phyloP scores from a whole-genome alignment of 257 asterid species.

The Solanum megistacrolobum region DNA sequence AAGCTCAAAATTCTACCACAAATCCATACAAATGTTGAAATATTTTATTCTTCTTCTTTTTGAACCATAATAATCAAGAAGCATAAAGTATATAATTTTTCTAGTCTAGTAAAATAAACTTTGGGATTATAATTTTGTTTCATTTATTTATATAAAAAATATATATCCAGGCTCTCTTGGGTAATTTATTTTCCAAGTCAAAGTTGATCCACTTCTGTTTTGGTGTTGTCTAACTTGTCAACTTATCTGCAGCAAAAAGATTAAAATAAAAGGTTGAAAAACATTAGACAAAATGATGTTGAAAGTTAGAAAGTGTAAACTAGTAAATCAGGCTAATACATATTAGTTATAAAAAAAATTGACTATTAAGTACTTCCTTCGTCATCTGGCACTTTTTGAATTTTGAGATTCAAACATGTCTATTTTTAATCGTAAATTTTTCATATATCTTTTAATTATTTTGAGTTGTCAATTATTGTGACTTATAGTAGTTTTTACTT shows the following conservation, averaged over 20 bases:
- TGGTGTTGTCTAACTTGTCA: neutral
- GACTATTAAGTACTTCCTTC: no score
- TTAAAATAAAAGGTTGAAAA: no score
- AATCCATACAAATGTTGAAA: no score
- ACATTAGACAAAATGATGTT: no score
- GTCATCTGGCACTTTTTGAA: no score
- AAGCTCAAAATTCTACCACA: neutral
- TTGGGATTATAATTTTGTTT: neutral
- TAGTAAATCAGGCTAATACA: no score
- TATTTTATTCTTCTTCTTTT: neutral
- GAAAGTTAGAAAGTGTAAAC: neutral
- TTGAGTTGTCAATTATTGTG: no score
- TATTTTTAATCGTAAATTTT: no score
- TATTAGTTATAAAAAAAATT: no score
- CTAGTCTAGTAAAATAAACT: neutral
- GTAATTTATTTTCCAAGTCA: neutral
- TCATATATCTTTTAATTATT: no score
- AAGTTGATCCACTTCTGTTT: neutral
- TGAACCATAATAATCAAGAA: neutral
- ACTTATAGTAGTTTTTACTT: no score
- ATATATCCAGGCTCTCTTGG: neutral
- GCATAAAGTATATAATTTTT: neutral
- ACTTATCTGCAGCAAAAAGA: constrained; percentile 9
- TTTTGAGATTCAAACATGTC: no score
- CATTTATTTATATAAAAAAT: neutral